A percentile compares a stretch with the other conserved stretches of the same genome.
Conservation (phyloP, 1,284 basidiomycete species). For the Trichosporon ovoides region DNA sequence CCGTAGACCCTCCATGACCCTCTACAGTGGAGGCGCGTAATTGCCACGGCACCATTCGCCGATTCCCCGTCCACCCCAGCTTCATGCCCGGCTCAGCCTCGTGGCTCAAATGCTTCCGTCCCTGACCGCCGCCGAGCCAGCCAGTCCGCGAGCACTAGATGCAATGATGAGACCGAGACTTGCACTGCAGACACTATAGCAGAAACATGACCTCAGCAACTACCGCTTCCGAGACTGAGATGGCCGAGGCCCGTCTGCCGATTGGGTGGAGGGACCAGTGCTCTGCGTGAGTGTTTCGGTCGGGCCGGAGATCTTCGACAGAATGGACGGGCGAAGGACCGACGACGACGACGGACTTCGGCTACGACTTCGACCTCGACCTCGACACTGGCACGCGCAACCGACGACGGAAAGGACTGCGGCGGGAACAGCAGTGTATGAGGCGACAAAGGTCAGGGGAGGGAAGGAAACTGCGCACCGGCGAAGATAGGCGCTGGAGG, state of each 20-base stretch:
- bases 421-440: too few relatives aligned
- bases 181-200: neutral
- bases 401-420: too few relatives aligned
- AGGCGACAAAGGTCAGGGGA: too few relatives aligned
- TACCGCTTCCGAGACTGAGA: slow-evolving; percentile 76
- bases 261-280: slow-evolving; percentile 84
- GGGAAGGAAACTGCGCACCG: too few relatives aligned
- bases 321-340: neutral
- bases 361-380: too few relatives aligned
- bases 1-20: too few relatives aligned
- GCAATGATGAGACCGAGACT: too few relatives aligned
- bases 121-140: too few relatives aligned
- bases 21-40: neutral
- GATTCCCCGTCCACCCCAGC: neutral
- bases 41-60: slow-evolving; percentile 4
- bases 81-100: neutral
- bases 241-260: slow-evolving; percentile 70
- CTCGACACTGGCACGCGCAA: too few relatives aligned
- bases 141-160: neutral
- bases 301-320: neutral
- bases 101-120: too few relatives aligned
- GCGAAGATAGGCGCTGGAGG: too few relatives aligned
- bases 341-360: too few relatives aligned
- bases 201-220: slow-evolving; percentile 61
- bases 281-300: slow-evolving; percentile 65